phyloP scores from a whole-genome alignment of 1,284 basidiomycete genomes.

The Malassezia furfur region DNA sequence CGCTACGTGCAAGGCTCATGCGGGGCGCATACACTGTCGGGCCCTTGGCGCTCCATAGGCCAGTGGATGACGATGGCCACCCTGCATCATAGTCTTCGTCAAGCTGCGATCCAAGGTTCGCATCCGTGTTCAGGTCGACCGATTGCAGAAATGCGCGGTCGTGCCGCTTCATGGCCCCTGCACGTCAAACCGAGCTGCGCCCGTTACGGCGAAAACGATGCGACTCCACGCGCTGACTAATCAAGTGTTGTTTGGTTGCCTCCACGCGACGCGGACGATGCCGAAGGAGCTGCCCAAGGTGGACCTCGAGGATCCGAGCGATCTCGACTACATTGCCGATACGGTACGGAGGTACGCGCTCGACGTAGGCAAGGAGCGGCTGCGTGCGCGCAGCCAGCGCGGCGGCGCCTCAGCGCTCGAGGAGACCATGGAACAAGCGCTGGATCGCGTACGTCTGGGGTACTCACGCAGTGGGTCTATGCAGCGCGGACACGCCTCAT shows the following conservation, averaged over 20 bases:
- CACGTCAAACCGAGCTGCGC: background rate
- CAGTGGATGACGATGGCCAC: constrained; percentile 20
- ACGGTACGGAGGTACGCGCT: constrained; percentile 7
- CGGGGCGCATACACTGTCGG: constrained; percentile 27
- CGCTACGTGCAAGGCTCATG: constrained; percentile 21
- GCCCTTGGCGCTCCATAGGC: constrained; percentile 38
- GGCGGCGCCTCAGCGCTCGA: constrained; percentile 4
- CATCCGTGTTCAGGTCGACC: constrained; percentile 44
- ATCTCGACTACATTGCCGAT: constrained; percentile 14
- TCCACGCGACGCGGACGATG: constrained; percentile 5
- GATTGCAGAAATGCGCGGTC: constrained; percentile 17
- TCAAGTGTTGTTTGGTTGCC: background rate
- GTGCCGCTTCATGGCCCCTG: constrained; percentile 9
- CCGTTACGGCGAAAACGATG: too few relatives aligned
- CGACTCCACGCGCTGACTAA: background rate
- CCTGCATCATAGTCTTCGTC: constrained; percentile 40
- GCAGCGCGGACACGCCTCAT: constrained; percentile 15
- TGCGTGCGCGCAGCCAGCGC: constrained; percentile 8
- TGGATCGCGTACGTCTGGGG: constrained; percentile 9
- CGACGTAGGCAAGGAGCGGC: constrained; percentile 3
- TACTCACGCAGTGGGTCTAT: constrained; percentile 13
- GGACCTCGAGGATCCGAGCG: constrained; percentile 17
- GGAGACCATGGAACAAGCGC: constrained; percentile 10
- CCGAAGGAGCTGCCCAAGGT: constrained; percentile 17
- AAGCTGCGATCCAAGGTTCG: constrained; percentile 22